These are phyloP conservation scores for Millerozyma acaciae DNA, from an alignment of 805 yeast species.

Conservation along the genomic window DNA sequence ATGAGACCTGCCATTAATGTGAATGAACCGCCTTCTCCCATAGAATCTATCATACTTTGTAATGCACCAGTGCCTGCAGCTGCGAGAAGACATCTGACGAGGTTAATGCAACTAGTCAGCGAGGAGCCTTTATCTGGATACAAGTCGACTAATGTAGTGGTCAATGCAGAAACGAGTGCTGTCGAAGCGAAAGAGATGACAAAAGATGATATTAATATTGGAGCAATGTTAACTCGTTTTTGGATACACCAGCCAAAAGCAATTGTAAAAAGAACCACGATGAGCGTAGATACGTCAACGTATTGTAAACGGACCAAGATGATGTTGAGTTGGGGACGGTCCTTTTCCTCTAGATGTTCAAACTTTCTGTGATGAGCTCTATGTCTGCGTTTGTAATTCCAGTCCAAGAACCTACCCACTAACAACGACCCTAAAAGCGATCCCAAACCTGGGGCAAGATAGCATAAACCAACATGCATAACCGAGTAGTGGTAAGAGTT, in stretches of 20 bases:
- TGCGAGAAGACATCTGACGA: conserved; percentile 67
- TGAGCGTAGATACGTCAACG: conserved; percentile 26
- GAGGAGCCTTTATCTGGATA: conserved; percentile 69
- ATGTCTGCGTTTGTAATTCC: conserved; percentile 38
- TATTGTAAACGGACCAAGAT: conserved; percentile 53
- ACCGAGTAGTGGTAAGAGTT: conserved; percentile 47
- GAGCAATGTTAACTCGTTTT: conserved; percentile 43
- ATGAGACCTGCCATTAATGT: conserved; percentile 60
- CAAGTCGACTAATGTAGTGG: conserved; percentile 72
- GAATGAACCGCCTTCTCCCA: conserved; percentile 75
- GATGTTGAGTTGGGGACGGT: conserved; percentile 48
- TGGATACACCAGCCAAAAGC: conserved; percentile 73
- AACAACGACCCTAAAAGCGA: conserved; percentile 57
- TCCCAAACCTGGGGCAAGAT: conserved; percentile 70
- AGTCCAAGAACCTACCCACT: conserved; percentile 56
- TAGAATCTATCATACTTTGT: conserved; percentile 49
- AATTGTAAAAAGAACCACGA: conserved; percentile 29
- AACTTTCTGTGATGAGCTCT: conserved; percentile 22
- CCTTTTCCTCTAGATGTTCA: conserved; percentile 7
- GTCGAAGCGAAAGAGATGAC: conserved; percentile 57
- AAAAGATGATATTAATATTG: conserved; percentile 56
- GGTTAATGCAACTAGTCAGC: conserved; percentile 68
- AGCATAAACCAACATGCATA: conserved; percentile 64
- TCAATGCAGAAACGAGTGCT: conserved; percentile 52
- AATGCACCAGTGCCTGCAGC: conserved; percentile 71